These are phyloP conservation scores for Tolypocladium sp. DNA, from an alignment of 2,329 filamentous ascomycete genomes.

Conservation along the genomic window DNA sequence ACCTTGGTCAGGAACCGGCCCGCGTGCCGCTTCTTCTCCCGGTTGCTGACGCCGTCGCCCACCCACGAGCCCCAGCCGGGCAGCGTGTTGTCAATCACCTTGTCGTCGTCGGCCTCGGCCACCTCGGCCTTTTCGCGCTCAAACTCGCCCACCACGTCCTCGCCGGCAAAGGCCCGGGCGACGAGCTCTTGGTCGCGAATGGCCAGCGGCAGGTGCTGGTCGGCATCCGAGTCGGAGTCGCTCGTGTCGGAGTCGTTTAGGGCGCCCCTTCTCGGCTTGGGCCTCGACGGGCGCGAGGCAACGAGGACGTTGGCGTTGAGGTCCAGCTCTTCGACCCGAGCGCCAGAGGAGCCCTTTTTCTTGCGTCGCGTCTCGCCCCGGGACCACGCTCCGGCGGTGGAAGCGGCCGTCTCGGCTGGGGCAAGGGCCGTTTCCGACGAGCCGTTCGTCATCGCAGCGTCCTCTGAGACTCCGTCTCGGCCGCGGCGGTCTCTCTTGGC, in stretches of 20 bases:
- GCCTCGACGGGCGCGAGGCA: conserved; percentile 18
- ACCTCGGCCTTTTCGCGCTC: conserved; percentile 66
- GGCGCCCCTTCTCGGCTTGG: conserved; percentile 16
- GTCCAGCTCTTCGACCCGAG: conserved; percentile 28
- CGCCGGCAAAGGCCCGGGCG: conserved; percentile 78
- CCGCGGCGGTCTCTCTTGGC: conserved; percentile 18
- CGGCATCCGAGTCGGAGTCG: conserved; percentile 33
- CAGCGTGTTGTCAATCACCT: conserved; percentile 73
- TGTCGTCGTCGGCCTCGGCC: conserved; percentile 70
- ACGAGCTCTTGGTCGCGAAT: conserved; percentile 60
- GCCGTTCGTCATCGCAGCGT: background rate
- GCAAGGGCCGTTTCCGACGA: background rate
- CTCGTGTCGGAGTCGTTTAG: conserved; percentile 21
- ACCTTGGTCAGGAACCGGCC: conserved; percentile 55
- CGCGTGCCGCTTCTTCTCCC: conserved; percentile 54
- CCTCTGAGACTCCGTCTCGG: conserved; percentile 11
- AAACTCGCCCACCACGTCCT: conserved; percentile 76
- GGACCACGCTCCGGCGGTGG: conserved; percentile 33
- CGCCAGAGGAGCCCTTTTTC: conserved; percentile 22
- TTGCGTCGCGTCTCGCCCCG: conserved; percentile 26
- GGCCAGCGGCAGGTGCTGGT: conserved; percentile 44
- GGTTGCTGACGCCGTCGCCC: conserved; percentile 70
- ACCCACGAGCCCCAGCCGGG: conserved; percentile 94
- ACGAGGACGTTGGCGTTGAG: conserved; percentile 25
- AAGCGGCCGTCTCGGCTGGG: conserved; percentile 11